Conservation (phyloP, 2,329 filamentous ascomycete genomes). For the Chrysosporium queenslandicum region DNA sequence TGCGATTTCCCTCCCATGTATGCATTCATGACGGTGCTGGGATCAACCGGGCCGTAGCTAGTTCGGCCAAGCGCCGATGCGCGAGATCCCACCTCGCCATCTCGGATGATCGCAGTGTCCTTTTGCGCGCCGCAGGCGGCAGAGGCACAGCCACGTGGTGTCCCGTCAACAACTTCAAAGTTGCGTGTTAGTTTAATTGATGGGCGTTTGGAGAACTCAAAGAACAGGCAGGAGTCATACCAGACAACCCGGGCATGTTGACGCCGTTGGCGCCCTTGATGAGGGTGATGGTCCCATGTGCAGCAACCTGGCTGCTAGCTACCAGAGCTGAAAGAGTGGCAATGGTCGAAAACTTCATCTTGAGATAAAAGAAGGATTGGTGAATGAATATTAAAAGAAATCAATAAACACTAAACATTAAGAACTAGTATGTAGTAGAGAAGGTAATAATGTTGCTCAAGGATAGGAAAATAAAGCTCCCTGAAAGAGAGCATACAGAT, state of each 20-base stretch:
- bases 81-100: constrained; percentile 3
- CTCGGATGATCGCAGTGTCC: constrained; percentile 6
- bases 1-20: constrained; percentile 1
- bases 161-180: constrained; percentile 9
- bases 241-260: constrained; percentile 9
- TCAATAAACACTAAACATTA: constrained; percentile 1
- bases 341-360: constrained; percentile 9
- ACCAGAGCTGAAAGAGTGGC: constrained; percentile 6
- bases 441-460: neutral
- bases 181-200: too few species aligned
- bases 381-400: neutral
- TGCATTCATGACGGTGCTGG: neutral
- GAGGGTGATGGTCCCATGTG: constrained; percentile 6
- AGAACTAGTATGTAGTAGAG: neutral
- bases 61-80: constrained; percentile 8
- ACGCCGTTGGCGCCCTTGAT: constrained; percentile 9
- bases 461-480: neutral
- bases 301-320: constrained; percentile 10
- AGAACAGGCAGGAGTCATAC: neutral
- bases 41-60: constrained; percentile 1
- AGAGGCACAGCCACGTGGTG: constrained; percentile 9
- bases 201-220: neutral
- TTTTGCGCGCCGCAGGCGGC: constrained; percentile 2
- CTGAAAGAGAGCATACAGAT: neutral
- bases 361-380: neutral